phyloP scores from a whole-genome alignment of 768 basidiomycete genomes.

The Pisolithus sp. region DNA sequence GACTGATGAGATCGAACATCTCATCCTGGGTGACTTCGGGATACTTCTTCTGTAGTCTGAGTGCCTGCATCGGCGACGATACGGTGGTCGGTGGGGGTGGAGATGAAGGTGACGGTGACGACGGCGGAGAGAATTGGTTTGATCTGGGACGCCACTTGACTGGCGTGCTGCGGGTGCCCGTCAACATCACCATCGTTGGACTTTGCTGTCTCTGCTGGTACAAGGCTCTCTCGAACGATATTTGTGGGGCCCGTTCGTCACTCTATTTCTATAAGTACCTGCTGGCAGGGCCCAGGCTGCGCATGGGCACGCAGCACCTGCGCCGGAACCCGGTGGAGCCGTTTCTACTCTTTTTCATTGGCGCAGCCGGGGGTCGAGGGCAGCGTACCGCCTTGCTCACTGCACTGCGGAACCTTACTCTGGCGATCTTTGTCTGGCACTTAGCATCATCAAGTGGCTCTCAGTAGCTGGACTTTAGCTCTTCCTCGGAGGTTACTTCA shows the following conservation, averaged over 20 bases:
- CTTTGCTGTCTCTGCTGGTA: neutral
- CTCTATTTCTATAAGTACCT: neutral
- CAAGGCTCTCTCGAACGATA: neutral
- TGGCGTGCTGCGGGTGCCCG: constrained; percentile 4
- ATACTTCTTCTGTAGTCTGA: constrained; percentile 87
- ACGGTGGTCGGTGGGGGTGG: constrained; percentile 6
- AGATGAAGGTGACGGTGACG: neutral
- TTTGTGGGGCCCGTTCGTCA: neutral
- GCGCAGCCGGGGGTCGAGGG: neutral
- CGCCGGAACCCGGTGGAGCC: neutral
- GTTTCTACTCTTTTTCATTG: neutral
- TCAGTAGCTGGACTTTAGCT: too few species aligned
- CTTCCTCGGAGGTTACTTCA: too few species aligned
- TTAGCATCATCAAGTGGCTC: too few species aligned
- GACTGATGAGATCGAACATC: constrained; percentile 89
- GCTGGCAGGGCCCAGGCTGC: neutral
- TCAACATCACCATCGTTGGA: constrained; percentile 3
- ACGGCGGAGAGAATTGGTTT: neutral
- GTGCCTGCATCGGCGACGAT: constrained; percentile 58
- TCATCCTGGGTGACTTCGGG: constrained; percentile 89
- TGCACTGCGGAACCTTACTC: too few species aligned
- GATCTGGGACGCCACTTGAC: constrained; percentile 7
- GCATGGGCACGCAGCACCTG: neutral
- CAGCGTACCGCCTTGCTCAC: neutral
- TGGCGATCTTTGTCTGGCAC: too few species aligned